These are phyloP conservation scores for Populus hybrid DNA, from an alignment of 441 rosid genomes.

Conservation along the genomic window DNA sequence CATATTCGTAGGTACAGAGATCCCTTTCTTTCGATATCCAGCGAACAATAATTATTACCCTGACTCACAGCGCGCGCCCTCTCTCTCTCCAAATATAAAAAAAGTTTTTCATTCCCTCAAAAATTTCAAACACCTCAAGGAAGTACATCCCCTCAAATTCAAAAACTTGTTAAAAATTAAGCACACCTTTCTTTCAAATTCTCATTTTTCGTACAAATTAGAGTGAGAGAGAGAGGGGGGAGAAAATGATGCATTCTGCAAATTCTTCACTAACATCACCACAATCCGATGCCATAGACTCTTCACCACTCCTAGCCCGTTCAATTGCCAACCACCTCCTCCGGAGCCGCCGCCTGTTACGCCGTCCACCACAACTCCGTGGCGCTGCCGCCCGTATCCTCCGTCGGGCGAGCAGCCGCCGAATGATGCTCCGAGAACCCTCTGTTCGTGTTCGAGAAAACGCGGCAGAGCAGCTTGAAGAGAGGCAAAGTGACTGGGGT, in stretches of 20 bases:
- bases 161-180: background rate
- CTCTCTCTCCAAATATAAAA: background rate
- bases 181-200: background rate
- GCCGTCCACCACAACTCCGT: too few relatives aligned
- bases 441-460: slow-evolving; percentile 82
- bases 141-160: background rate
- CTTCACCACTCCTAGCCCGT: slow-evolving; percentile 54
- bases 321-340: slow-evolving; percentile 47
- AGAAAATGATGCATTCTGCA: slow-evolving; percentile 28
- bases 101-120: background rate
- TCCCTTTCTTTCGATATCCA: background rate
- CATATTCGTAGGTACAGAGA: too few relatives aligned
- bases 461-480: slow-evolving; percentile 89
- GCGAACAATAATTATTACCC: background rate
- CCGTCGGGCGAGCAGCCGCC: slow-evolving; percentile 55
- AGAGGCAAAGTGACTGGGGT: slow-evolving; percentile 92
- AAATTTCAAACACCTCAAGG: background rate
- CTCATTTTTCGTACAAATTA: background rate
- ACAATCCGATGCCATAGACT: slow-evolving; percentile 37
- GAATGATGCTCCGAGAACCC: slow-evolving; percentile 77
- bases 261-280: slow-evolving; percentile 15
- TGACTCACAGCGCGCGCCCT: too few relatives aligned
- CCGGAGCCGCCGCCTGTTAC: slow-evolving; percentile 43
- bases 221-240: background rate
- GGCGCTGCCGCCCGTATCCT: too few relatives aligned